phyloP scores from a whole-genome alignment of 2,329 filamentous ascomycete genomes.

The Phialophora verrucosa region DNA sequence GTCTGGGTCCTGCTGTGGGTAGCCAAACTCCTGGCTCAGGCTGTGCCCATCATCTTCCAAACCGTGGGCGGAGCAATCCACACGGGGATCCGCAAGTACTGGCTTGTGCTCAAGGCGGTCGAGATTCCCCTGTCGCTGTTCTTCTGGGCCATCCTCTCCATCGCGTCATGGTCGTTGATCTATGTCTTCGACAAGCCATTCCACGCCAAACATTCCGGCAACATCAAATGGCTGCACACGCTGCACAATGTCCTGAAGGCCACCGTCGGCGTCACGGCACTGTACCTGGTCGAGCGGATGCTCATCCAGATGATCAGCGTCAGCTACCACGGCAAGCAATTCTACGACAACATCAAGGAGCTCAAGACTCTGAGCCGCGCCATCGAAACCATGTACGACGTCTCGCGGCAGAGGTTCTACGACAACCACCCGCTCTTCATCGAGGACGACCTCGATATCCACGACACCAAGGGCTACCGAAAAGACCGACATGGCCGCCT shows the following conservation, averaged over 20 bases:
- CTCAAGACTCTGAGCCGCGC: slow-evolving; percentile 28
- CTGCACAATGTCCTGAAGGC: slow-evolving; percentile 32
- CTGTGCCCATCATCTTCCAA: slow-evolving; percentile 30
- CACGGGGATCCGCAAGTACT: slow-evolving; percentile 30
- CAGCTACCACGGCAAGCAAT: slow-evolving; percentile 33
- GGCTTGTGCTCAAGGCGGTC: slow-evolving; percentile 29
- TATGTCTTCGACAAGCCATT: slow-evolving; percentile 28
- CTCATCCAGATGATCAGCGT: slow-evolving; percentile 32
- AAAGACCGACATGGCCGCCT: slow-evolving; percentile 22
- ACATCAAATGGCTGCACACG: slow-evolving; percentile 27
- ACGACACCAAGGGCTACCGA: slow-evolving; percentile 28
- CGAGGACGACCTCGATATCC: slow-evolving; percentile 31
- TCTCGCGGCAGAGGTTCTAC: slow-evolving; percentile 23
- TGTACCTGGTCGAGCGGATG: slow-evolving; percentile 47
- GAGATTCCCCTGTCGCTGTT: slow-evolving; percentile 32
- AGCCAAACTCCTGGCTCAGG: slow-evolving; percentile 29
- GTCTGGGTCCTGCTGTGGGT: slow-evolving; percentile 33
- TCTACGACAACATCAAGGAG: slow-evolving; percentile 33
- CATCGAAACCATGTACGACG: slow-evolving; percentile 33
- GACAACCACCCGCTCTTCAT: slow-evolving; percentile 24
- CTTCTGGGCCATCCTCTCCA: slow-evolving; percentile 29
- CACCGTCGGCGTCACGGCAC: slow-evolving; percentile 26
- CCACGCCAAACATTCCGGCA: slow-evolving; percentile 23
- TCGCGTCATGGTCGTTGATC: slow-evolving; percentile 25
- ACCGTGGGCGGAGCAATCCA: slow-evolving; percentile 25